These are phyloP conservation scores for Lycium barbarum DNA, from an alignment of 257 asterid species.

Conservation along the genomic window DNA sequence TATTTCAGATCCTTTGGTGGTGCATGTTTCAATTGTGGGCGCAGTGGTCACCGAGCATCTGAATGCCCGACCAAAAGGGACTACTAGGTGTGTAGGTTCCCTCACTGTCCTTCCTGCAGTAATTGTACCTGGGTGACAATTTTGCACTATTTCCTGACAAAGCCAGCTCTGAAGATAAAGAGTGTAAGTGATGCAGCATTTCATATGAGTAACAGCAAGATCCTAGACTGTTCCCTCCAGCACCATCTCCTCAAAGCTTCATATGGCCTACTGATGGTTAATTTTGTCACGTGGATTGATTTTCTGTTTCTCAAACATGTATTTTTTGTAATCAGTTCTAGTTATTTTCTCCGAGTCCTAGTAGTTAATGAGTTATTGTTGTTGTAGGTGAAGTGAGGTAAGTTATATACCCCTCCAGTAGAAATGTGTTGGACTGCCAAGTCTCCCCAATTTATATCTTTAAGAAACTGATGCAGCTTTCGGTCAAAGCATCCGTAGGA, in stretches of 20 bases:
- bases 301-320: not conserved
- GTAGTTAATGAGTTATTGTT: not conserved
- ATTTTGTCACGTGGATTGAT: not conserved
- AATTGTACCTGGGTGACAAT: constrained; percentile 8
- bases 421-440: not conserved
- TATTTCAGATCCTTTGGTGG: constrained; percentile 70
- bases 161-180: constrained; percentile 28
- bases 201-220: not conserved
- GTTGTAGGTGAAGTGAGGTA: constrained; percentile 9
- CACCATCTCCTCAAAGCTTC: constrained; percentile 3
- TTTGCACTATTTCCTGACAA: not conserved
- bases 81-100: constrained; percentile 38
- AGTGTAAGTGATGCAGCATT: not conserved
- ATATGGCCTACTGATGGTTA: not conserved
- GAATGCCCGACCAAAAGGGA: constrained; percentile 81
- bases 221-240: constrained; percentile 13
- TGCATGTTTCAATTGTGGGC: constrained; percentile 89
- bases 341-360: constrained; percentile 4
- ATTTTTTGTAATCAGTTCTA: not conserved
- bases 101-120: constrained; percentile 33
- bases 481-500: not conserved
- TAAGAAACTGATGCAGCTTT: constrained; percentile 21
- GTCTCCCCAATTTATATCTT: not conserved
- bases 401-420: not conserved
- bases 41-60: constrained; percentile 83